Percentiles rank a stretch among this genome's conserved stretches.
phyloP scores from a whole-genome alignment of 371 early-diverging fungal species.

The Actinomucor elegans region DNA sequence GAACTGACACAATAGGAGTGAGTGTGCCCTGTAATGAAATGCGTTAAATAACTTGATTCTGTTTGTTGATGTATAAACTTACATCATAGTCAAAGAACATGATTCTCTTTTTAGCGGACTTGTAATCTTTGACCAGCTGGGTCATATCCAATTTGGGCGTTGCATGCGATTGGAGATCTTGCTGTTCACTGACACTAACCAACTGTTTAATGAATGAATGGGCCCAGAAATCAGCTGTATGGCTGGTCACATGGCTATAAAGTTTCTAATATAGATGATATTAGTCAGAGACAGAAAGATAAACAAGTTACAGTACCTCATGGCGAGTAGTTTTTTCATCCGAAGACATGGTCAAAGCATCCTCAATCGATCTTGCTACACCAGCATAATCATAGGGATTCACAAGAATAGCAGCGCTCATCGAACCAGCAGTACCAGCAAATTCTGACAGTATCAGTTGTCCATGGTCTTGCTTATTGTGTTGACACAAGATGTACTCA shows the following conservation, averaged over 20 bases:
- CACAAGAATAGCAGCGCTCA: constrained; percentile 87
- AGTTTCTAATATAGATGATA: constrained; percentile 57
- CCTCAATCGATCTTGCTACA: constrained; percentile 87
- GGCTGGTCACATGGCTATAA: constrained; percentile 76
- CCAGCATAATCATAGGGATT: constrained; percentile 97
- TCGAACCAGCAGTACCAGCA: constrained; percentile 94
- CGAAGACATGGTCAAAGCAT: constrained; percentile 77
- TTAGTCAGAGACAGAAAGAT: not conserved
- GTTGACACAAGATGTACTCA: constrained; percentile 97
- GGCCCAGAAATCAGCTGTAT: constrained; percentile 95
- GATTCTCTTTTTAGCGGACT: constrained; percentile 58
- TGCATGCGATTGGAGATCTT: constrained; percentile 51
- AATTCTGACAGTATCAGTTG: constrained; percentile 97
- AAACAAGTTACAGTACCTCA: constrained; percentile 16
- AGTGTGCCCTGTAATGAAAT: constrained; percentile 72
- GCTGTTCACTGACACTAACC: constrained; percentile 33
- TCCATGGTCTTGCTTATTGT: constrained; percentile 74
- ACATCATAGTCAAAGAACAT: constrained; percentile 88
- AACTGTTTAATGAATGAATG: constrained; percentile 70
- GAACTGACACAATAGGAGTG: constrained; percentile 69
- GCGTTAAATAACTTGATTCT: not conserved
- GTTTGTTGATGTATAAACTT: constrained; percentile 4
- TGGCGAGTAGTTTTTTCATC: constrained; percentile 72
- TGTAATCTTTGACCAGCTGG: constrained; percentile 42
- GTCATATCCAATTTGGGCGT: constrained; percentile 65